Base-by-base conservation (phyloP, 495 filamentous ascomycete genomes). In the Aspergillus saccharolyticus region DNA sequence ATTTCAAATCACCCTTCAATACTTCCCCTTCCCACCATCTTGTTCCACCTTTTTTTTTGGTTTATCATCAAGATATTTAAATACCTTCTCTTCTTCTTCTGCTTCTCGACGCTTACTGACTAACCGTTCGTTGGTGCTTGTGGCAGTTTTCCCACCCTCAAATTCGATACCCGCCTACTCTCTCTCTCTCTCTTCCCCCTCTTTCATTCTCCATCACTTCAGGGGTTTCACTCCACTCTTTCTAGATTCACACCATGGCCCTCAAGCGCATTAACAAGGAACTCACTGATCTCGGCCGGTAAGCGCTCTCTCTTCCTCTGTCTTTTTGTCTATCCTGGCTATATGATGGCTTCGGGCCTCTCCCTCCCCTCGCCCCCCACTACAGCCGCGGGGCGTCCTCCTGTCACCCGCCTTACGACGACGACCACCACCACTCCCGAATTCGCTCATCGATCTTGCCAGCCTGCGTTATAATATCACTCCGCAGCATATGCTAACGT, bases 211-310 rank as follows among this genome's bases (percentile, higher is more conserved):
- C 44, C 48, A 53, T 55, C 57, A 47, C 45, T 51, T 43, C 39
- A 55, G 42, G 42, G 51, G 45, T 19, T 46, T 28, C 33, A 44
- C 47, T 55, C 39, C 54, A 42, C 51, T 53, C 54, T 45, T 55
- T 52, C 48, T 21, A 3, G 50, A 24, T 62, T 71, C 63, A 76
- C 60, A 73, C 66, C 66, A 98, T 98, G 94, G 94, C 94, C 79
- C 87, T 98, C 71, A 98, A 98, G 90, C 85, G 94, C 75, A 98
- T 98, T 81, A 97, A 96, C 86, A 98, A 97, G 87, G 94, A 98
- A 84, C 89, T 98, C 78, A 89, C 91, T 79, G 94, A 98, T 71
- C 86, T 98, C 71, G 94, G 94, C 80, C 91, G 94, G 93, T 98
- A 96, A 73, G 84, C 44, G 14, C 16, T 59, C 1, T 25, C 9